Evolutionary conservation across 139 green algal genomes (phyloP).

Genomic region (Medakamo hakoo): DNA sequence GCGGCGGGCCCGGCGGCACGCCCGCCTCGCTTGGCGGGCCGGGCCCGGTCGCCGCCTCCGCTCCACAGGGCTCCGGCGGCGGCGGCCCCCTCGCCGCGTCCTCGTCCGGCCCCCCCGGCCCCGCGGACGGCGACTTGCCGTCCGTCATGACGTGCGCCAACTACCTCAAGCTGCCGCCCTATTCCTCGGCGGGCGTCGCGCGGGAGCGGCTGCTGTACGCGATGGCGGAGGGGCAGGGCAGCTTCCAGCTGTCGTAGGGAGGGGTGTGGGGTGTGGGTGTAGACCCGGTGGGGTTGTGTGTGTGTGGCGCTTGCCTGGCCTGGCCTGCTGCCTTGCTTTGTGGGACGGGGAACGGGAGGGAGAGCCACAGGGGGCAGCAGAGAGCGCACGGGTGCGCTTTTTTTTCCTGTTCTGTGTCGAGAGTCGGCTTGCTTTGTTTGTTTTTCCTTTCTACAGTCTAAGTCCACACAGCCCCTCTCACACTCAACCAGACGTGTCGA

Average conservation of each 20-base stretch:
- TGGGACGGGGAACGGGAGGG: no score
- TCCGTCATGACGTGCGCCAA: constrained; percentile 99
- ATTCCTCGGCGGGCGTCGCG: constrained; percentile 76
- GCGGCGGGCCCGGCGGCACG: background rate
- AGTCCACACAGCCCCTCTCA: background rate
- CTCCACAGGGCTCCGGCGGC: no score
- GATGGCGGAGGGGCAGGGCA: constrained; percentile 77
- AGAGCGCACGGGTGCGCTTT: background rate
- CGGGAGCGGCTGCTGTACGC: constrained; percentile 68
- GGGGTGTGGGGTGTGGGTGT: no score
- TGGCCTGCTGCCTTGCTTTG: no score
- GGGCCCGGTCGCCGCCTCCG: no score
- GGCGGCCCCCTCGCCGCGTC: constrained; percentile 7
- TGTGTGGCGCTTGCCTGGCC: no score
- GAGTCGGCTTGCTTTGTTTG: background rate
- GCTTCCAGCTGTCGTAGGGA: constrained; percentile 85
- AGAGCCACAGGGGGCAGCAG: no score
- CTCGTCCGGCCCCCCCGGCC: constrained; percentile 9
- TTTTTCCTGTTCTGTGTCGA: background rate
- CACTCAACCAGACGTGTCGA: no score
- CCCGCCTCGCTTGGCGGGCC: background rate
- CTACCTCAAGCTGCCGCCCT: constrained; percentile 98
- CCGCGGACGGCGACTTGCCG: constrained; percentile 73
- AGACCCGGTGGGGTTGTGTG: no score
- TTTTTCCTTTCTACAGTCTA: background rate